phyloP scores from a whole-genome alignment of 2,329 filamentous ascomycete species.

The Stachybotrys chlorohalonatus region DNA sequence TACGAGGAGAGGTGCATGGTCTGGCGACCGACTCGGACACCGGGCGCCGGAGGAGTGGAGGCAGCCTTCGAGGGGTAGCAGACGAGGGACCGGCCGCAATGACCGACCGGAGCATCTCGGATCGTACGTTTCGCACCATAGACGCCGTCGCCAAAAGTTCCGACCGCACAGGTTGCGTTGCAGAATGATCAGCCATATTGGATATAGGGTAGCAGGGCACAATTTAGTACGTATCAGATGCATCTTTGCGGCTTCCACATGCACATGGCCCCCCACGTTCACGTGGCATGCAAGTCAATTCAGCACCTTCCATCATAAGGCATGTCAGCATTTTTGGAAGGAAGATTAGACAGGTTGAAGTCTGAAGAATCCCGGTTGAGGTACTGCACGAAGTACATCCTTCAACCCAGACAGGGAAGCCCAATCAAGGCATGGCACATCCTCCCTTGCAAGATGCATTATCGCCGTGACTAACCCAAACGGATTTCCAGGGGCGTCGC shows the following conservation, averaged over 20 bases:
- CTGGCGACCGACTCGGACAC: slow-evolving; percentile 10
- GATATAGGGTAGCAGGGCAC: too few relatives aligned
- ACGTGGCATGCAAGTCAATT: background rate
- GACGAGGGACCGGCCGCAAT: background rate
- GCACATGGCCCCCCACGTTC: background rate
- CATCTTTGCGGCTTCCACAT: background rate
- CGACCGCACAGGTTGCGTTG: too few relatives aligned
- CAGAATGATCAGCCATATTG: too few relatives aligned
- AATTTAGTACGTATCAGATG: too few relatives aligned
- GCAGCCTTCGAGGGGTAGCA: background rate
- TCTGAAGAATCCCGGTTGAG: too few relatives aligned
- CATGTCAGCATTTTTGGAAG: background rate
- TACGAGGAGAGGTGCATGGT: slow-evolving; percentile 25
- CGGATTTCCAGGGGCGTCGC: too few relatives aligned
- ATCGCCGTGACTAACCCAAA: too few relatives aligned
- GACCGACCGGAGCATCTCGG: too few relatives aligned
- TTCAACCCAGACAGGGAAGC: too few relatives aligned
- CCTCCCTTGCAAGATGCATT: too few relatives aligned
- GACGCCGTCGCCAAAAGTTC: background rate
- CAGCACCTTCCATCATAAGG: background rate
- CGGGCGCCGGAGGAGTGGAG: background rate
- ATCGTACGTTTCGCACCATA: background rate
- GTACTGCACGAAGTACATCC: too few relatives aligned
- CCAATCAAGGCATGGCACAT: too few relatives aligned
- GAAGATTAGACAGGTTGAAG: background rate